Conservation (phyloP, 2,329 filamentous ascomycete genomes). For the Apiospora phragmitis region DNA sequence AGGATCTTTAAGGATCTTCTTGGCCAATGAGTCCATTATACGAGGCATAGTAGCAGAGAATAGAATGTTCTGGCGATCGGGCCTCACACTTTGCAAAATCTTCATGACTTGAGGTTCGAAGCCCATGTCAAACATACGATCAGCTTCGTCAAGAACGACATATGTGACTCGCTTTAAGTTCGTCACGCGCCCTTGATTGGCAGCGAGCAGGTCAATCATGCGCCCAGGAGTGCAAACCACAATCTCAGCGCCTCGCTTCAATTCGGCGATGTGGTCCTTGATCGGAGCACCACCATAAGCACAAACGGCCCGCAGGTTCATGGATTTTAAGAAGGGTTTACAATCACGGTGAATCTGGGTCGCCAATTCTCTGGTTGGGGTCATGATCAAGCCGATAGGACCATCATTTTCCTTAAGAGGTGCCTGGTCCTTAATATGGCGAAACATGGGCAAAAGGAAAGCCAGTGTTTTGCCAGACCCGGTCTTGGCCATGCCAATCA, state of each 20-base stretch:
- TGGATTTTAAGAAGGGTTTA: conserved; percentile 76
- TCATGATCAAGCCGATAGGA: conserved; percentile 81
- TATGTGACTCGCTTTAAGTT: conserved; percentile 89
- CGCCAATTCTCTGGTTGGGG: conserved; percentile 90
- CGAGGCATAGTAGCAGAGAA: conserved; percentile 99
- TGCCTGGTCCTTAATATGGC: conserved; percentile 39
- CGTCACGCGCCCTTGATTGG: conserved; percentile 91
- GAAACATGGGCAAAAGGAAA: conserved; percentile 55
- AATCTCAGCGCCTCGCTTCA: conserved; percentile 88
- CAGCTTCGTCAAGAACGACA: conserved; percentile 93
- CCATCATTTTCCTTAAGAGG: conserved; percentile 82
- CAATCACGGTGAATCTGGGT: conserved; percentile 96
- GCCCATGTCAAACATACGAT: conserved; percentile 99
- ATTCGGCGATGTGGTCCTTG: conserved; percentile 93
- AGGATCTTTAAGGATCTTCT: conserved; percentile 82
- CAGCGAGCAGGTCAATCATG: conserved; percentile 91
- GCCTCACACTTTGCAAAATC: conserved; percentile 87
- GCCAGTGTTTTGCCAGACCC: conserved; percentile 97
- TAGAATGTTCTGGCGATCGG: conserved; percentile 88
- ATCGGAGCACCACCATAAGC: conserved; percentile 94
- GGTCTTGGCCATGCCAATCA: conserved; percentile 95
- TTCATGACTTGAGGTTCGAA: conserved; percentile 99
- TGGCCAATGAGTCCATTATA: conserved; percentile 84
- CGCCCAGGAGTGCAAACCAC: conserved; percentile 96
- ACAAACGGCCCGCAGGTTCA: conserved; percentile 95